These are phyloP conservation scores for Gautieria morchelliformis DNA, from an alignment of 768 basidiomycete genomes.

Conservation along the genomic window DNA sequence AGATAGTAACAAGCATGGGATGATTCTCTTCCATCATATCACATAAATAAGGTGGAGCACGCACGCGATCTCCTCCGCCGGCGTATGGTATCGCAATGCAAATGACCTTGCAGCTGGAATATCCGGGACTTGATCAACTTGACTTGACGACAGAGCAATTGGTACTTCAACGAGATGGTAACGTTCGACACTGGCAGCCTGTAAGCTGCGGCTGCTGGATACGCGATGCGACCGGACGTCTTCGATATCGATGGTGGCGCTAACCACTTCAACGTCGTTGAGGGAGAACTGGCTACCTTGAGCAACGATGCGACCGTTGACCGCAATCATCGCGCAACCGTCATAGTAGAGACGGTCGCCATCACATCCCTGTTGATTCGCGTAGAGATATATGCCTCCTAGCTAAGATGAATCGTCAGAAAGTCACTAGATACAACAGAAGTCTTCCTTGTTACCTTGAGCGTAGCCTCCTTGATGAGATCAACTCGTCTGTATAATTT, in stretches of 20 bases:
- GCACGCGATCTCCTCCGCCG: conserved; percentile 97
- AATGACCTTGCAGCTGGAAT: conserved; percentile 39
- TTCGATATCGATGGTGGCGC: conserved; percentile 94
- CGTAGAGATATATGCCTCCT: conserved; percentile 94
- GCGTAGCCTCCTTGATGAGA: conserved; percentile 92
- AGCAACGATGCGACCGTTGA: conserved; percentile 86
- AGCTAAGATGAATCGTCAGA: conserved; percentile 39
- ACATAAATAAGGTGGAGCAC: conserved; percentile 26
- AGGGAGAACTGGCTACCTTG: conserved; percentile 97
- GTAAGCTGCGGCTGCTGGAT: conserved; percentile 77
- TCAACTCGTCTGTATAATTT: conserved; percentile 89
- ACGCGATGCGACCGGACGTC: conserved; percentile 88
- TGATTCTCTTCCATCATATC: background rate
- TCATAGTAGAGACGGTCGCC: conserved; percentile 98
- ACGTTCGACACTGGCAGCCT: conserved; percentile 64
- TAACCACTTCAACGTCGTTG: conserved; percentile 91
- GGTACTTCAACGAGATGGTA: conserved; percentile 80
- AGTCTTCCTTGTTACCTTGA: conserved; percentile 49
- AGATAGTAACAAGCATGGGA: conserved; percentile 2
- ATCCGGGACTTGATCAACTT: conserved; percentile 43
- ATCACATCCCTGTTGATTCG: conserved; percentile 98
- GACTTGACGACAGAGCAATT: conserved; percentile 69
- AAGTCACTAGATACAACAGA: background rate
- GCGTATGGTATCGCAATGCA: conserved; percentile 65
- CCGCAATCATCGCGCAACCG: conserved; percentile 91